Evolutionary conservation across 2,329 filamentous ascomycete genomes (phyloP).

Genomic region (Lasiodiplodia gonubiensis): DNA sequence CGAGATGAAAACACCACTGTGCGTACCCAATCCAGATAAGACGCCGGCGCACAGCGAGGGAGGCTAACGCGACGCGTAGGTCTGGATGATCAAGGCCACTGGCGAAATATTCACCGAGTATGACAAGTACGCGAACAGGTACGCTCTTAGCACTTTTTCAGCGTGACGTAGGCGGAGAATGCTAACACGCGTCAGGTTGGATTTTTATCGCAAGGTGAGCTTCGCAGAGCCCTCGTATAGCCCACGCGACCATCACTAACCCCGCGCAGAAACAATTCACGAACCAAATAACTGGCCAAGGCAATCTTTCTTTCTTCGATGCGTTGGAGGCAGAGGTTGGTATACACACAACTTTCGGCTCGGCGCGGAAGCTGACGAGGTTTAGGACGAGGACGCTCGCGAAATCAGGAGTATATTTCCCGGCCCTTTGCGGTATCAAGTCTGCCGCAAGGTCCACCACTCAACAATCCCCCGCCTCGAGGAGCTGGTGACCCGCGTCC

Average conservation of each 20-base stretch:
- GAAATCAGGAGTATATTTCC: conserved; percentile 93
- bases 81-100: conserved; percentile 90
- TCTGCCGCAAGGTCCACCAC: conserved; percentile 89
- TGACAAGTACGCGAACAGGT: conserved; percentile 85
- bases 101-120: conserved; percentile 89
- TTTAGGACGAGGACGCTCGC: conserved; percentile 68
- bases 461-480: conserved; percentile 89
- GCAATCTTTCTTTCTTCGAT: conserved; percentile 88
- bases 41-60: conserved; percentile 7
- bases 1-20: conserved; percentile 86
- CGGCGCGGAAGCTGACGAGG: conserved; percentile 31
- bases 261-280: conserved; percentile 77
- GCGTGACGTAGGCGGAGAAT: conserved; percentile 12
- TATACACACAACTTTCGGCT: not conserved
- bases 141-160: conserved; percentile 44
- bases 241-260: not conserved
- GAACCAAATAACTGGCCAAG: conserved; percentile 94
- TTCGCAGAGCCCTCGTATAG: not conserved
- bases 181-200: conserved; percentile 65
- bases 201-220: conserved; percentile 88
- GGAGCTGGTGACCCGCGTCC: conserved; percentile 56
- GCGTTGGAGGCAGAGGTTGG: conserved; percentile 86
- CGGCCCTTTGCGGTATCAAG: conserved; percentile 86
- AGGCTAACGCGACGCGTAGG: conserved; percentile 58
- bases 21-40: conserved; percentile 42